Conservation (phyloP, 176 grass and related monocot genomes). For the Oryza coarctata region DNA sequence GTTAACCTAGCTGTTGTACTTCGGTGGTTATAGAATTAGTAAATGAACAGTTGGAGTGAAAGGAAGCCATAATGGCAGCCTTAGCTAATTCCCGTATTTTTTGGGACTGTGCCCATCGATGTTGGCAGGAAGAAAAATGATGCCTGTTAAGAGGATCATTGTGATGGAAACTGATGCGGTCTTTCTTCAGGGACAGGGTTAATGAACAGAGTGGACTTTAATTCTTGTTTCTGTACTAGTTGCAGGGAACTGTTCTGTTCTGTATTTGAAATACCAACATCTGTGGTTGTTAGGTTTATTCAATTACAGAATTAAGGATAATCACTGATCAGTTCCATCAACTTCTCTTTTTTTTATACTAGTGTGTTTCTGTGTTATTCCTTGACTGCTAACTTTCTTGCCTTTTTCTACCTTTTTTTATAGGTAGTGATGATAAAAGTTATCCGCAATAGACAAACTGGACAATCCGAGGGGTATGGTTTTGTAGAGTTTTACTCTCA, state of each 20-base stretch:
- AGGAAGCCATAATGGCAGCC: constrained; percentile 34
- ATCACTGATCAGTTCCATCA: not conserved
- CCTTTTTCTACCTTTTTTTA: constrained; percentile 11
- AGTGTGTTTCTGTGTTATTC: constrained; percentile 6
- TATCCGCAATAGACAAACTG: constrained; percentile 70
- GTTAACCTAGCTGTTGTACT: constrained; percentile 19
- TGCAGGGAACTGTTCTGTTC: not conserved
- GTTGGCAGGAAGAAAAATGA: constrained; percentile 34
- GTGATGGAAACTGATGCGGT: constrained; percentile 13
- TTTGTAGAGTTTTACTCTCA: constrained; percentile 70
- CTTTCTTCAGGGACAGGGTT: constrained; percentile 9
- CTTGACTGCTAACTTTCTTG: not conserved
- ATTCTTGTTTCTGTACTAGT: constrained; percentile 18
- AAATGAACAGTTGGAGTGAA: constrained; percentile 35
- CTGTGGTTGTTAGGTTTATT: not conserved
- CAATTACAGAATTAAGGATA: not conserved
- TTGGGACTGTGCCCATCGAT: constrained; percentile 28
- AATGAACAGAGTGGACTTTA: constrained; percentile 13
- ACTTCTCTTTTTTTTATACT: not conserved
- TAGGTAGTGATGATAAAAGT: constrained; percentile 70
- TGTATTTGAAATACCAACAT: constrained; percentile 7
- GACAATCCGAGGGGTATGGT: constrained; percentile 68
- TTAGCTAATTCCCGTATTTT: constrained; percentile 6
- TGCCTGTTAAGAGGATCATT: constrained; percentile 18
- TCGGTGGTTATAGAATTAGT: constrained; percentile 6